Evolutionary conservation across 257 asterid species (phyloP).

Genomic region (Gardenia jasminoides): DNA sequence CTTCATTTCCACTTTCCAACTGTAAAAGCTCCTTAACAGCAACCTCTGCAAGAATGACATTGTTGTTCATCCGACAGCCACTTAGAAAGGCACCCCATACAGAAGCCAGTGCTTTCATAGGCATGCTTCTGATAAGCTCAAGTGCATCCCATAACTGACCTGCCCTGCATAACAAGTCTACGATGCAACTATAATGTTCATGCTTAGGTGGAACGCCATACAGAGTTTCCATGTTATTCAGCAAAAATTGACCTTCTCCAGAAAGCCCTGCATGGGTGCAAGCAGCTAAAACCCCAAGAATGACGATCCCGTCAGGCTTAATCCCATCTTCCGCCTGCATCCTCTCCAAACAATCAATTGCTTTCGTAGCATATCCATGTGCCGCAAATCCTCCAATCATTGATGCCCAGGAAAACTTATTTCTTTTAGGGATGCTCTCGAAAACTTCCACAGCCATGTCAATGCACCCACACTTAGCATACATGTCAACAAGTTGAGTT

Average conservation of each 20-base stretch:
- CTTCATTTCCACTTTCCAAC: constrained; percentile 31
- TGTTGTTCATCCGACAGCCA: constrained; percentile 35
- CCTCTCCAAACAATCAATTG: constrained; percentile 31
- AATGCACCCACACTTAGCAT: constrained; percentile 75
- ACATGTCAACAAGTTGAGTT: constrained; percentile 77
- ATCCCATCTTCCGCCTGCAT: constrained; percentile 37
- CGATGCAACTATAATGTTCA: constrained; percentile 43
- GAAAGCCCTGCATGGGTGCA: constrained; percentile 38
- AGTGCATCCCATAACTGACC: constrained; percentile 35
- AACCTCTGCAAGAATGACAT: constrained; percentile 37
- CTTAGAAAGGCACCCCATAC: constrained; percentile 48
- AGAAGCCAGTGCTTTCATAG: constrained; percentile 41
- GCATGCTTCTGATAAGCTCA: constrained; percentile 37
- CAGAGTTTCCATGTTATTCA: constrained; percentile 32
- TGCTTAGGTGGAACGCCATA: constrained; percentile 38
- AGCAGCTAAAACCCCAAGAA: constrained; percentile 40
- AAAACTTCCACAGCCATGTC: constrained; percentile 60
- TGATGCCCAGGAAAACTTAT: constrained; percentile 36
- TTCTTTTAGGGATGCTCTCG: constrained; percentile 34
- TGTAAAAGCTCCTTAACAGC: constrained; percentile 36
- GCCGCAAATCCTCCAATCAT: constrained; percentile 38
- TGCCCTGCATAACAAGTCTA: constrained; percentile 37
- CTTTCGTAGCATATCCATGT: constrained; percentile 35
- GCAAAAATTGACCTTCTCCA: constrained; percentile 33
- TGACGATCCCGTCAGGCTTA: constrained; percentile 32